These are phyloP conservation scores for Gaillardinia entomophila DNA, from an alignment of 805 yeast genomes.

Conservation along the genomic window DNA sequence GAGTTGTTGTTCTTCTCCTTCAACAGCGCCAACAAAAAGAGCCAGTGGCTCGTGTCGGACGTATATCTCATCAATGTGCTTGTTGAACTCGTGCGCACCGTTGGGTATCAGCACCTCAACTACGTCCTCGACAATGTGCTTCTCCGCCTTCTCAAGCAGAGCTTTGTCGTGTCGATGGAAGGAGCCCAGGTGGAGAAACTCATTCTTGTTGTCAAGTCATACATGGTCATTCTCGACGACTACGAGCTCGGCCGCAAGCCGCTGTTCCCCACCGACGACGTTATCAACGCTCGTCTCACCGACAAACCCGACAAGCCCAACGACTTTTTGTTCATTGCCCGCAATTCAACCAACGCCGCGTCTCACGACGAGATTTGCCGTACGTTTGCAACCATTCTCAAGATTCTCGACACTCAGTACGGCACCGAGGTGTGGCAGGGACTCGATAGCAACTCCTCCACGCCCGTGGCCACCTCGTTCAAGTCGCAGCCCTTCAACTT, in stretches of 20 bases:
- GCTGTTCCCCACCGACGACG: slow-evolving; percentile 61
- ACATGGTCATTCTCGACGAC: slow-evolving; percentile 65
- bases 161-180: slow-evolving; percentile 56
- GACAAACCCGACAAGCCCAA: slow-evolving; percentile 6
- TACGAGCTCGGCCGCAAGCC: slow-evolving; percentile 54
- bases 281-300: slow-evolving; percentile 10
- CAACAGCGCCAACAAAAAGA: slow-evolving; percentile 43
- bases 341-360: slow-evolving; percentile 39
- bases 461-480: slow-evolving; percentile 10
- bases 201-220: slow-evolving; percentile 64
- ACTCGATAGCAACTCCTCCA: slow-evolving; percentile 10
- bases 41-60: slow-evolving; percentile 73
- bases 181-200: slow-evolving; percentile 63
- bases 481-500: slow-evolving; percentile 32
- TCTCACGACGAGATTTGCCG: slow-evolving; percentile 69
- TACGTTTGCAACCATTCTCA: slow-evolving; percentile 48
- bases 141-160: slow-evolving; percentile 57
- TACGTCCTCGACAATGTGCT: slow-evolving; percentile 75
- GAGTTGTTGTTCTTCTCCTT: slow-evolving; percentile 47
- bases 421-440: slow-evolving; percentile 35
- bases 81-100: slow-evolving; percentile 67
- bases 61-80: slow-evolving; percentile 55
- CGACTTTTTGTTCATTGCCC: slow-evolving; percentile 38
- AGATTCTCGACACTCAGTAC: slow-evolving; percentile 53
- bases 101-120: slow-evolving; percentile 75